Base-by-base conservation (phyloP, 2,329 filamentous ascomycete species). In the Aureobasidium sp. region DNA sequence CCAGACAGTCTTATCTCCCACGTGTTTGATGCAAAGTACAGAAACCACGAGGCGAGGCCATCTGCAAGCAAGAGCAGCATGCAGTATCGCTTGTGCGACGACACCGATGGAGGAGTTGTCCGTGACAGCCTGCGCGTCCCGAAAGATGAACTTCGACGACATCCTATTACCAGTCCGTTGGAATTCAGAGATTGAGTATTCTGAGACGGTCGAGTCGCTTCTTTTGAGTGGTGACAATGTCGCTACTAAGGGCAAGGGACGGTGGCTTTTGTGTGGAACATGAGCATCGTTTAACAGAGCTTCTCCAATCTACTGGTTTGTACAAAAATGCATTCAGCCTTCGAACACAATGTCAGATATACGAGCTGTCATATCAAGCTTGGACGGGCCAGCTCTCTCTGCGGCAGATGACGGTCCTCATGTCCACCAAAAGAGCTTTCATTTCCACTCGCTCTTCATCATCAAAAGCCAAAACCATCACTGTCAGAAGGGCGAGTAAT, bases 91-190 rank as follows among this genome's bases (percentile, higher is more conserved):
- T 30, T 49, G 45, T 39, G 45, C 45, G 17, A 27, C 34, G 29
- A 12, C 34, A 49, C 41, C 22, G 27, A 38, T 17, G 22, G 4
- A 10, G 14, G 30, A 21, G 24, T 22, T 48, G 30, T 37, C 30
- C 22, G 44, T 16, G 44, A 48, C 44, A 25, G 17, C 19, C 17
- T 19, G 30, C 32, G n/a, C 14, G 8, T 25, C 21, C 32, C 8
- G 27, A 19, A 14, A 17, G 14, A 35, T 48, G 57, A 60, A 34
- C 58, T 68, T 10, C 59, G 62, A 7, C 66, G 70, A 51, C 17
- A 16, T 7, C 21, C 22, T 11, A n/a, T 52, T 52, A 38, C 48
- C 35, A 29, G 22, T 14, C 27, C 17, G 22, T 25, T 32, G 48
- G 48, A 14, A 12, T n/a, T 8, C 40, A 38, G 38, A 40, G 35